phyloP scores from a whole-genome alignment of 176 grass and related monocot species.

The Rhipidocladum racemiflorum region DNA sequence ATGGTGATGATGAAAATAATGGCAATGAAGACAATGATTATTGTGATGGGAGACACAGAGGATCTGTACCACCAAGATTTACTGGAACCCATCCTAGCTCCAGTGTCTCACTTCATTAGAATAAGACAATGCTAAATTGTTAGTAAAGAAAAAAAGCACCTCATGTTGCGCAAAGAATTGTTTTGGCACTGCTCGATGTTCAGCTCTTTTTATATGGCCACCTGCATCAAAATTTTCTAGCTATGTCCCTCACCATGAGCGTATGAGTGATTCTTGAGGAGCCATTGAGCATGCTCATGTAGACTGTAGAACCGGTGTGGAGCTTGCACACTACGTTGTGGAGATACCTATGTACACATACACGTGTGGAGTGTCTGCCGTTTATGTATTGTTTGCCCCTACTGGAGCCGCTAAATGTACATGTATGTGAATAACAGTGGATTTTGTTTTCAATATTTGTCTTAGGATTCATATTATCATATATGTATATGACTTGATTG shows the following conservation, averaged over 20 bases:
- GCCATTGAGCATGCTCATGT: not conserved
- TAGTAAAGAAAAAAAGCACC: not conserved
- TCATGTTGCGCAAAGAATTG: not conserved
- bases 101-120: not conserved
- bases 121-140: not conserved
- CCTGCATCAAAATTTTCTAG: not conserved
- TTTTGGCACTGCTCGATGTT: not conserved
- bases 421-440: not conserved
- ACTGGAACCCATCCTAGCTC: not conserved
- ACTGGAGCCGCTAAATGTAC: not conserved
- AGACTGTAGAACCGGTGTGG: not conserved
- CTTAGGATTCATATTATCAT: not conserved
- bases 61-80: not conserved
- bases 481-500: not conserved
- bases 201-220: slow-evolving; percentile 3
- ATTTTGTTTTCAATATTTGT: not conserved
- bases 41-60: slow-evolving; percentile 2
- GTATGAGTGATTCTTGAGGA: not conserved
- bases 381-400: not conserved
- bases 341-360: not conserved
- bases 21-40: not conserved
- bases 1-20: not conserved
- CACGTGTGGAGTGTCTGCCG: not conserved
- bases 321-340: not conserved
- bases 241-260: not conserved